Evolutionary conservation across 1,139 yeast species (phyloP), one percentile per base, ranked within the genome.

Genomic region (Taphrina pruni): DNA sequence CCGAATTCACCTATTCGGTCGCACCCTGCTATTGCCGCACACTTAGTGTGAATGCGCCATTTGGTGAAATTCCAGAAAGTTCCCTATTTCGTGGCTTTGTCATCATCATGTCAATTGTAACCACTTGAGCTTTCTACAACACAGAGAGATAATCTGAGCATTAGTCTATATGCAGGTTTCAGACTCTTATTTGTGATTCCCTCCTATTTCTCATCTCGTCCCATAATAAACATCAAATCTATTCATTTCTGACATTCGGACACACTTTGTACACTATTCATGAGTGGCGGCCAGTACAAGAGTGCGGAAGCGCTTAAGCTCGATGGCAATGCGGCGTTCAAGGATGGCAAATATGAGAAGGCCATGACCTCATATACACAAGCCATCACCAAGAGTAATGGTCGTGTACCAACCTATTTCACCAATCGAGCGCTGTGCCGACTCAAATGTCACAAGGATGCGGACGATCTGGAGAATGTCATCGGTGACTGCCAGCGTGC

Each of bases 381-480:
- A 38, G 69, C 69, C 36, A 65, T 65, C 58, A 65, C 64, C n/a
- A 65, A 65, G 46, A 65, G 64, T 26, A 57, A 57, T 43, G 67
- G 67, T 21, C 50, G 48, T 3, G 48, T 64, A 9, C 64, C 61
- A 14, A 58, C 64, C 14, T 65, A 57, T 62, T 65, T 65, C 21
- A 58, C 69, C 32, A 65, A 65, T 17, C 48, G 69, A 17, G 69
- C 69, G 41, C 51, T 65, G 17, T 56, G 64, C 20, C 64, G 65
- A 7, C 32, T 57, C 32, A 57, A 50, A 51, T 32, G 32, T 6
- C 41, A 46, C 39, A 32, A 21, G 43, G 51, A 39, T n/a, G 39
- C 52, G 14, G 64, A 57, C 7, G 61, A 64, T 12, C 61, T 64
- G 26, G 67, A 64, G 46, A 8, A 9, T 32, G 69, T 51, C 20